phyloP scores from a whole-genome alignment of 169 alveolate genomes.

The Plasmodium gallinaceum region DNA sequence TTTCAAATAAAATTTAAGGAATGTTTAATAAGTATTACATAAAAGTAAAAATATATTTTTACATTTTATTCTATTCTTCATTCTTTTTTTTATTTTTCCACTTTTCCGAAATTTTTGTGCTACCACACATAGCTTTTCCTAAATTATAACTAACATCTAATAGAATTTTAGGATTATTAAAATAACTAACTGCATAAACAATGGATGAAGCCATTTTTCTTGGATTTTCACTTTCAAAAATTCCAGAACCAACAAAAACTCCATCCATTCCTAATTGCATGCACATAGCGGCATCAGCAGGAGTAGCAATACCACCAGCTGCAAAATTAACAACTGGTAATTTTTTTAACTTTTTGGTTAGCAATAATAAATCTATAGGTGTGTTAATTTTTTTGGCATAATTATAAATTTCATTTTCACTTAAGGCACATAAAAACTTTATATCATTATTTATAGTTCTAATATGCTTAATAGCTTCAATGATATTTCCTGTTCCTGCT shows the following conservation, averaged over 20 bases:
- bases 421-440: constrained; percentile 48
- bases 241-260: constrained; percentile 88
- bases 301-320: constrained; percentile 88
- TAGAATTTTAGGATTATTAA: constrained; percentile 66
- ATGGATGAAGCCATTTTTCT: constrained; percentile 84
- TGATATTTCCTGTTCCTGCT: constrained; percentile 87
- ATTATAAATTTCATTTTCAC: constrained; percentile 80
- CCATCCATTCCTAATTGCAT: constrained; percentile 88
- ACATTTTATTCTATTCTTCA: constrained; percentile 21
- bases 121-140: constrained; percentile 68
- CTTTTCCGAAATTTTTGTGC: constrained; percentile 35
- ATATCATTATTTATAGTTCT: constrained; percentile 83
- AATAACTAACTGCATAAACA: constrained; percentile 78
- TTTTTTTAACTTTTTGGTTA: constrained; percentile 73
- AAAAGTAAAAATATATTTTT: neutral
- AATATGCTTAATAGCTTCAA: constrained; percentile 85
- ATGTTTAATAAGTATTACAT: neutral
- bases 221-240: constrained; percentile 85
- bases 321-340: constrained; percentile 90
- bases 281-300: constrained; percentile 86
- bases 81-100: constrained; percentile 51
- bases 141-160: constrained; percentile 46
- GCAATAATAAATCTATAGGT: constrained; percentile 78
- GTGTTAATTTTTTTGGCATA: constrained; percentile 80
- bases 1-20: neutral